Percentiles rank a stretch among this genome's conserved stretches.
Conservation (phyloP, 2,329 filamentous ascomycete genomes). For the Grosmannia clavigera region DNA sequence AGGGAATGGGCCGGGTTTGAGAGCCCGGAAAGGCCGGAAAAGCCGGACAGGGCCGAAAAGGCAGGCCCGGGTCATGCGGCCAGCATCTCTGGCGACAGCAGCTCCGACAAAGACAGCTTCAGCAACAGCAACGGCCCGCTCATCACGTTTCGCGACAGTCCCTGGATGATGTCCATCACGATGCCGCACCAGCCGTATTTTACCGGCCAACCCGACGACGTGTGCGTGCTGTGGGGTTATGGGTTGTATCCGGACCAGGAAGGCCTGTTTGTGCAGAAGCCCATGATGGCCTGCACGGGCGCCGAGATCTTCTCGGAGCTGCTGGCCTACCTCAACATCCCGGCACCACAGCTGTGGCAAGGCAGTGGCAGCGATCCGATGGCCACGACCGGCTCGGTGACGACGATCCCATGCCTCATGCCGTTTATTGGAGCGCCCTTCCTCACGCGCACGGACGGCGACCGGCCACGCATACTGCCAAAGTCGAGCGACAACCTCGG, state of each 20-base stretch:
- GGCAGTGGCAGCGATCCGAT: slow-evolving; percentile 8
- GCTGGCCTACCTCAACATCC: slow-evolving; percentile 21
- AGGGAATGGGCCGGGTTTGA: slow-evolving; percentile 11
- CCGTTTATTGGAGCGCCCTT: slow-evolving; percentile 22
- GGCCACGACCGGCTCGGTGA: slow-evolving; percentile 4
- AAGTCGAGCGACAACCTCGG: slow-evolving; percentile 20
- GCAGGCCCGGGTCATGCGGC: background rate
- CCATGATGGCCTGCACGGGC: slow-evolving; percentile 24
- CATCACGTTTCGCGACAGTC: slow-evolving; percentile 23
- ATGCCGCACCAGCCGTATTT: slow-evolving; percentile 27
- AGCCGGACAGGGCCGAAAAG: background rate
- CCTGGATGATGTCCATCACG: slow-evolving; percentile 25
- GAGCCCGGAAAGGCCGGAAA: background rate
- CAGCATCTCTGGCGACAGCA: slow-evolving; percentile 12
- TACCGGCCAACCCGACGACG: slow-evolving; percentile 18
- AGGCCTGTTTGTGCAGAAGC: slow-evolving; percentile 22
- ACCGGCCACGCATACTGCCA: slow-evolving; percentile 22
- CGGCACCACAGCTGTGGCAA: slow-evolving; percentile 9
- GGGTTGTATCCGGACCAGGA: slow-evolving; percentile 19
- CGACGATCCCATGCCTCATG: slow-evolving; percentile 23
- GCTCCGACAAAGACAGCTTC: background rate
- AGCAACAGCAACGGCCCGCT: slow-evolving; percentile 14
- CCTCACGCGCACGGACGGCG: slow-evolving; percentile 18
- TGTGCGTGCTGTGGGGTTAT: slow-evolving; percentile 24
- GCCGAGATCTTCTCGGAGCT: slow-evolving; percentile 24